Percentiles rank a stretch among this genome's conserved stretches.
phyloP scores from a whole-genome alignment of 2,329 filamentous ascomycete genomes.

The Colletotrichum sp. region DNA sequence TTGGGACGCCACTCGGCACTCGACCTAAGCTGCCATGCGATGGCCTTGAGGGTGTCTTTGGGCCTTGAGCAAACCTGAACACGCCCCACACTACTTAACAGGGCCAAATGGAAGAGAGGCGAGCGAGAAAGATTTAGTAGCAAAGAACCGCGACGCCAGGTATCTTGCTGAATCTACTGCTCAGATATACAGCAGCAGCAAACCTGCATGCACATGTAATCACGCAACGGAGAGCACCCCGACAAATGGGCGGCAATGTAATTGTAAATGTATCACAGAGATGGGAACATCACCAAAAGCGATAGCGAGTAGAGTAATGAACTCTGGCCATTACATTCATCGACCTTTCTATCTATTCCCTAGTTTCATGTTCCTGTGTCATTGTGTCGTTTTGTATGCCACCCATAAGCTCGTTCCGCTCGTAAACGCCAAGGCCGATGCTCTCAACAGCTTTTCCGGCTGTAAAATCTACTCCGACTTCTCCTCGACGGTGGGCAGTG shows the following conservation, averaged over 20 bases:
- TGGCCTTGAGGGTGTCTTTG: not conserved
- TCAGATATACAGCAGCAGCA: not conserved
- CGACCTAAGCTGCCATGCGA: not conserved
- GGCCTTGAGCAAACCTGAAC: not conserved
- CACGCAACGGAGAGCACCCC: not conserved
- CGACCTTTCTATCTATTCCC: conserved; percentile 14
- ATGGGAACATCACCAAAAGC: not conserved
- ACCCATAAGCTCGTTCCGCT: conserved; percentile 14
- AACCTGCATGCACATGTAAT: not conserved
- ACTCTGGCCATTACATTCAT: not conserved
- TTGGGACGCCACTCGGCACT: no score
- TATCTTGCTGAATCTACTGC: not conserved
- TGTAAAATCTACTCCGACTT: conserved; percentile 28
- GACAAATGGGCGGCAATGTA: not conserved
- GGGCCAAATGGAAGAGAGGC: not conserved
- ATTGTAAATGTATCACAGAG: not conserved
- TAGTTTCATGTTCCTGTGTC: conserved; percentile 1
- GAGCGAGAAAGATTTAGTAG: not conserved
- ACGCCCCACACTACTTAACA: not conserved
- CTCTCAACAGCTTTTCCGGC: not conserved
- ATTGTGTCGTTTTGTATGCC: conserved; percentile 13
- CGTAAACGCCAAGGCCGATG: conserved; percentile 20
- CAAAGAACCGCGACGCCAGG: not conserved
- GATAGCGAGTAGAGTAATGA: not conserved
- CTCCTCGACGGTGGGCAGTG: conserved; percentile 65